Base-by-base conservation (phyloP, 2,329 filamentous ascomycete species). In the Chrysoporthe puriensis region DNA sequence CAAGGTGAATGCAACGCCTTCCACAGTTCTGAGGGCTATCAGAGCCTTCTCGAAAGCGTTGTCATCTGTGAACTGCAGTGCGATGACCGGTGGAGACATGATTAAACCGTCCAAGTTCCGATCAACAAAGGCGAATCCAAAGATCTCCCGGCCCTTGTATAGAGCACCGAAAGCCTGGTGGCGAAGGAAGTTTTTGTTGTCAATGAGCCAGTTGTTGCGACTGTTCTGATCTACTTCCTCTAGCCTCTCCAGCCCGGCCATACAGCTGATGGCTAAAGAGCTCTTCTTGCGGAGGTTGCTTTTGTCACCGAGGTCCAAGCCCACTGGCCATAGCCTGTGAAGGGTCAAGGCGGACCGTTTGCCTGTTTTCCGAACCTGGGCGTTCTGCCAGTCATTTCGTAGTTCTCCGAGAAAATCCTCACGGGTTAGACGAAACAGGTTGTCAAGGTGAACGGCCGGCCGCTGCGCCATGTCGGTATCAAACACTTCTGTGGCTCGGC, bases 401-500 rank as follows among this genome's bases (percentile, higher is more conserved):
- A 94, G 79, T 70, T 91, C 89, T 0, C 82, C 85, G 0, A 93
- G 77, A 83, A 93, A 89, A 70, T 93, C 91, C 71, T 94, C 90
- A 2, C 91, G 80, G 0, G 92, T 79, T 0, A 93, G 82, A 0
- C 91, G 88, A 70, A 91, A 94, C 63, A 92, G 88, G 73, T 90
- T 91, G 72, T 92, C 91, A 0, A 91, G 76, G 73, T 93, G 88
- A 0, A 79, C 76, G 0, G 77, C 76, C 0, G 83, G 75, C 1
- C 87, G 82, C 0, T 75, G 71, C 1, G 78, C 68, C 14, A 73
- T 43, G 1, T 78, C 66, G 0, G 76, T 69, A 1, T 85, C 76
- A 1, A 79, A 76, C 0, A 90, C 78, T 1, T 85, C 84, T 4
- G 83, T 79, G 0, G 84, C 82, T 0, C 78, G 81, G 7, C 85